Conservation (phyloP, 2,329 filamentous ascomycete species). For the Fusarium vanettenii region DNA sequence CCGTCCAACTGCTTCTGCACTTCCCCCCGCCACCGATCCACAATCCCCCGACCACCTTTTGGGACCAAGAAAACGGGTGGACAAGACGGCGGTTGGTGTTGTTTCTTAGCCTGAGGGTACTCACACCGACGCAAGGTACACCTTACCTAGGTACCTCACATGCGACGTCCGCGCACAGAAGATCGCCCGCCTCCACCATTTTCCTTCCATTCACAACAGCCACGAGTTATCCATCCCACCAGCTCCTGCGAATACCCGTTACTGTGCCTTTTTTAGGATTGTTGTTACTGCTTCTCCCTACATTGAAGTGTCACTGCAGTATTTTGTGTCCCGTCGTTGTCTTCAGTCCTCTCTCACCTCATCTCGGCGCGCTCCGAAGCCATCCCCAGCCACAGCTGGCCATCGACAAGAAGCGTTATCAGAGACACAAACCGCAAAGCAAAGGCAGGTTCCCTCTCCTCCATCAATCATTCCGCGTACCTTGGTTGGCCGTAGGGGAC, state of each 20-base stretch:
- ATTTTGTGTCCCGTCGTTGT: not conserved
- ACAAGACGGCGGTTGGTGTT: not conserved
- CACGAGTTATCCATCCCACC: constrained; percentile 4
- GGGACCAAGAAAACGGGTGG: not conserved
- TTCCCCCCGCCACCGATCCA: constrained; percentile 22
- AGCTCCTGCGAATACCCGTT: constrained; percentile 11
- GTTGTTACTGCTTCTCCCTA: not conserved
- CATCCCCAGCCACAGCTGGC: constrained; percentile 32
- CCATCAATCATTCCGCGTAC: constrained; percentile 21
- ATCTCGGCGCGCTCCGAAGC: constrained; percentile 22
- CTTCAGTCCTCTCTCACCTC: not conserved
- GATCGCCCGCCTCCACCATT: constrained; percentile 13
- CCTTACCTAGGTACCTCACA: not conserved
- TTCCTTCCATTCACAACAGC: constrained; percentile 13
- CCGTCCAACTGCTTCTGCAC: not conserved
- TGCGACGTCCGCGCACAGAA: not conserved
- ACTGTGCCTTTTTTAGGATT: constrained; percentile 7
- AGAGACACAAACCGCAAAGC: constrained; percentile 14
- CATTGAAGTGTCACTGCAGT: not conserved
- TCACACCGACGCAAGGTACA: not conserved
- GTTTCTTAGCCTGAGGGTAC: constrained; percentile 2
- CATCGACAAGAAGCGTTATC: constrained; percentile 18
- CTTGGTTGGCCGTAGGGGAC: constrained; percentile 27
- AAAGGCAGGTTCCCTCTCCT: constrained; percentile 25
- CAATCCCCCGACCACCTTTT: constrained; percentile 17